Evolutionary conservation across 768 basidiomycete genomes (phyloP).

Genomic region (Tricholoma flavovirens): DNA sequence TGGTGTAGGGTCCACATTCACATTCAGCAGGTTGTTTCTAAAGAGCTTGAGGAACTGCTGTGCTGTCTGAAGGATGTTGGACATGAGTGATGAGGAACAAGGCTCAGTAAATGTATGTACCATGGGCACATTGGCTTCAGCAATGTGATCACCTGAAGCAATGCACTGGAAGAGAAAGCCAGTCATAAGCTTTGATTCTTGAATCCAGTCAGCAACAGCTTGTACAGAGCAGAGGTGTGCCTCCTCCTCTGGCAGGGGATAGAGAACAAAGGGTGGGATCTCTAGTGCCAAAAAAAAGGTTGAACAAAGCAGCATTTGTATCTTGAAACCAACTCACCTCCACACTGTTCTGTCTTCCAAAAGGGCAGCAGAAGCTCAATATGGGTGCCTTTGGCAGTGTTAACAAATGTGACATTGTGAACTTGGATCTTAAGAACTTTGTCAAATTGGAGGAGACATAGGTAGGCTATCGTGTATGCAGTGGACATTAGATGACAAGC

Average conservation of each 20-base stretch:
- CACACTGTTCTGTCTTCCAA: slow-evolving; percentile 24
- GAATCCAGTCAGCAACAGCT: slow-evolving; percentile 27
- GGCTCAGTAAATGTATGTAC: slow-evolving; percentile 13
- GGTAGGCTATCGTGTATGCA: slow-evolving; percentile 26
- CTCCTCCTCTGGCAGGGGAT: slow-evolving; percentile 17
- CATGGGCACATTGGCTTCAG: slow-evolving; percentile 16
- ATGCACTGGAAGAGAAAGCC: slow-evolving; percentile 31
- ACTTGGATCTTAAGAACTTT: slow-evolving; percentile 28
- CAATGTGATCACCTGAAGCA: slow-evolving; percentile 23
- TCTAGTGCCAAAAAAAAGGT: slow-evolving; percentile 12
- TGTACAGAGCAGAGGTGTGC: slow-evolving; percentile 29
- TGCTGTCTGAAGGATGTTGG: slow-evolving; percentile 19
- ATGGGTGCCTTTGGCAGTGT: too few species aligned
- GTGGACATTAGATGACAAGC: slow-evolving; percentile 21
- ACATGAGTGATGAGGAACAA: background rate
- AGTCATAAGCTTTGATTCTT: slow-evolving; percentile 9
- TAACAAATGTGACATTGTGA: slow-evolving; percentile 11
- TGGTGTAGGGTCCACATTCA: slow-evolving; percentile 28
- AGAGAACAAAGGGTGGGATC: slow-evolving; percentile 25
- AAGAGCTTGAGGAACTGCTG: slow-evolving; percentile 34
- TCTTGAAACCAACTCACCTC: slow-evolving; percentile 12
- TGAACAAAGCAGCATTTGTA: background rate
- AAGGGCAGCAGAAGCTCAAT: slow-evolving; percentile 20
- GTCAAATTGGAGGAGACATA: slow-evolving; percentile 26
- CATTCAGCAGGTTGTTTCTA: slow-evolving; percentile 34